Evolutionary conservation across 1,284 basidiomycete genomes (phyloP), one percentile per base, ranked within the genome.

Genomic region (Puccinia sorghi): DNA sequence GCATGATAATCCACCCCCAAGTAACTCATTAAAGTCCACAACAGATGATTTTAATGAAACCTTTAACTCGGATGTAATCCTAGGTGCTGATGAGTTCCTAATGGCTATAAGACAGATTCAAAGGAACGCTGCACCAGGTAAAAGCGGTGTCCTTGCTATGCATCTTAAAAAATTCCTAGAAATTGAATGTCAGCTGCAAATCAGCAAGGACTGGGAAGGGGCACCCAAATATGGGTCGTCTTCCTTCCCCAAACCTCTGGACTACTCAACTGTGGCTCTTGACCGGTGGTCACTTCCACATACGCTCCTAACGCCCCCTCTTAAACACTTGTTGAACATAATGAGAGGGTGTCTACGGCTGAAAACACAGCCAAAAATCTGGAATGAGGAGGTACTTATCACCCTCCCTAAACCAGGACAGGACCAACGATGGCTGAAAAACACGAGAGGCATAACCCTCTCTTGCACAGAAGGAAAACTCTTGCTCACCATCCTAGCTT

Each of bases 381-480:
- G 69, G 52, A 57, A 57, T 41, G 52, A 72, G 52, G 52, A 72
- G 43, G 41, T 72, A 7, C 52, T 72, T 20, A 72, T 72, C 25
- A 56, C 52, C 20, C 32, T 72, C 4, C 32, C 50, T 8, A 72
- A 72, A 57, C 69, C 69, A 11, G 50, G 69, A n/a, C 69, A 46
- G n/a, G 72, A 74, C 27, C 43, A 41, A 3, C 8, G 27, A 8
- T 50, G 37, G 4, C 20, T 64, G 6, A 63, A 57, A 13, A 74
- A 74, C 27, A 74, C 57, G 6, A 25, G 59, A 39, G 72, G 59
- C 32, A 74, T 64, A 0, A 74, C 57, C 22, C 59, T 74, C 7
- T 74, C 72, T 6, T 63, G 57, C 17, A 50, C 72, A n/a, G 57
- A 63, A 25, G 57, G 46, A 13, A 74, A 74, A 39, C 48, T 74